Percentiles rank a stretch among this genome's conserved stretches.
These are phyloP conservation scores for Ganoderma multipileum DNA, from an alignment of 1,284 basidiomycete genomes.

Conservation along the genomic window DNA sequence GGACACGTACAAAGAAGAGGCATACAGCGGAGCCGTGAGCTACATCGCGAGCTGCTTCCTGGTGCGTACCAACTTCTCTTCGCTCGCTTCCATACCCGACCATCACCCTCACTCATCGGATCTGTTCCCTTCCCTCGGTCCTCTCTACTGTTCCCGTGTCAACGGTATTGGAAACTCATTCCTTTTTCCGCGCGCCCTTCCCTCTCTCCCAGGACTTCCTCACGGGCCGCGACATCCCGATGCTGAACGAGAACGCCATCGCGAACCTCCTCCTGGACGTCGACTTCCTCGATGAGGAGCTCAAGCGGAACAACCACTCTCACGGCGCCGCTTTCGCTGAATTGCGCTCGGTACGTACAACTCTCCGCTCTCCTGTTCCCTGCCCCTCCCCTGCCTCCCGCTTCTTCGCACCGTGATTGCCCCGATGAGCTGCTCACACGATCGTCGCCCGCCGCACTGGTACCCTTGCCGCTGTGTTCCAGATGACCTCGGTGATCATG, in stretches of 20 bases:
- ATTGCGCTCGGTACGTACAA: slow-evolving; percentile 72
- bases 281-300: slow-evolving; percentile 84
- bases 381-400: background rate
- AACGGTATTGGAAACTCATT: slow-evolving; percentile 7
- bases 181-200: slow-evolving; percentile 1
- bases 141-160: slow-evolving; percentile 4
- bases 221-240: slow-evolving; percentile 76
- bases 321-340: slow-evolving; percentile 83
- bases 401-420: slow-evolving; percentile 16
- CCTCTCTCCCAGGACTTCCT: slow-evolving; percentile 72
- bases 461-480: background rate
- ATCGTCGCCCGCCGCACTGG: slow-evolving; percentile 16
- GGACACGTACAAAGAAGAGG: slow-evolving; percentile 85
- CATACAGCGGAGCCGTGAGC: slow-evolving; percentile 84
- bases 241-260: slow-evolving; percentile 90
- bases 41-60: slow-evolving; percentile 90
- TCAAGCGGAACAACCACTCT: slow-evolving; percentile 73
- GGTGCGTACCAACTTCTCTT: slow-evolving; percentile 50
- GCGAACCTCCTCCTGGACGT: slow-evolving; percentile 85
- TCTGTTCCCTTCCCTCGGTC: background rate
- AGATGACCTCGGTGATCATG: slow-evolving; percentile 85
- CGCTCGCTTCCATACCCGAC: background rate
- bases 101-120: background rate
- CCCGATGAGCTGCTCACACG: slow-evolving; percentile 17
- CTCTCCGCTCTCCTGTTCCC: background rate